A percentile compares a stretch with the other conserved stretches of the same genome.
phyloP scores from a whole-genome alignment of 2,329 filamentous ascomycete genomes.

The Huntiella bhutanensis region DNA sequence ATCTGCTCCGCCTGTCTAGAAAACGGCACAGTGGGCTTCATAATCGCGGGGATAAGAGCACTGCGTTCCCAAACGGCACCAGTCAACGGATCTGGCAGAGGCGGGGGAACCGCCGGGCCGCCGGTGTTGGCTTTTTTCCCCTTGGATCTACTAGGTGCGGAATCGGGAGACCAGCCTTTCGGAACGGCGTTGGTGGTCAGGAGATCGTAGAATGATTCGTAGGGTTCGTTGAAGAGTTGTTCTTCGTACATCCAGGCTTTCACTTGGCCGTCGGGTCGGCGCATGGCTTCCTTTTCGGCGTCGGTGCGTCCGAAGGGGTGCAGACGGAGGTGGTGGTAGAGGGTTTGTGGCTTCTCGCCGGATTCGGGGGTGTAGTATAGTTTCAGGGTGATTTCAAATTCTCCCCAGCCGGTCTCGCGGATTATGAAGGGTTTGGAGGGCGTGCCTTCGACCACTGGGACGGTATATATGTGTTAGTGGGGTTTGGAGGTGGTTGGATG shows the following conservation, averaged over 20 bases:
- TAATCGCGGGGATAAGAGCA: conserved; percentile 54
- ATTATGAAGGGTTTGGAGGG: conserved; percentile 57
- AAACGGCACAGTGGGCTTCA: conserved; percentile 51
- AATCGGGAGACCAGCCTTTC: conserved; percentile 21
- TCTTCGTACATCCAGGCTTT: conserved; percentile 76
- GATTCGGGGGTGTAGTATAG: conserved; percentile 80
- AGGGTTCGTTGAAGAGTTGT: conserved; percentile 92
- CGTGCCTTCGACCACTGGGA: conserved; percentile 51
- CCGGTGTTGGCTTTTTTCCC: conserved; percentile 28
- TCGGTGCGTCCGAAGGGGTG: conserved; percentile 79
- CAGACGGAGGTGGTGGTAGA: conserved; percentile 80
- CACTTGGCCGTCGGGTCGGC: conserved; percentile 42
- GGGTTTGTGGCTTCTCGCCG: conserved; percentile 84
- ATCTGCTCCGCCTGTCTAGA: conserved; percentile 49
- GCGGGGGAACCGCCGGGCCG: conserved; percentile 18
- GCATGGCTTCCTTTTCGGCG: conserved; percentile 44
- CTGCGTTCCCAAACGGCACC: conserved; percentile 45
- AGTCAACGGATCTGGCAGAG: conserved; percentile 20
- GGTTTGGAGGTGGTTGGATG: background rate
- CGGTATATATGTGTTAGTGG: background rate
- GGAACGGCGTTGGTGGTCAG: conserved; percentile 54
- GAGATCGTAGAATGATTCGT: conserved; percentile 75
- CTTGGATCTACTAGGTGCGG: conserved; percentile 25
- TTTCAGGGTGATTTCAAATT: conserved; percentile 92
- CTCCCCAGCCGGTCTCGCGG: conserved; percentile 88